Base-by-base conservation (phyloP, 805 yeast genomes). In the Candida chilensis region DNA sequence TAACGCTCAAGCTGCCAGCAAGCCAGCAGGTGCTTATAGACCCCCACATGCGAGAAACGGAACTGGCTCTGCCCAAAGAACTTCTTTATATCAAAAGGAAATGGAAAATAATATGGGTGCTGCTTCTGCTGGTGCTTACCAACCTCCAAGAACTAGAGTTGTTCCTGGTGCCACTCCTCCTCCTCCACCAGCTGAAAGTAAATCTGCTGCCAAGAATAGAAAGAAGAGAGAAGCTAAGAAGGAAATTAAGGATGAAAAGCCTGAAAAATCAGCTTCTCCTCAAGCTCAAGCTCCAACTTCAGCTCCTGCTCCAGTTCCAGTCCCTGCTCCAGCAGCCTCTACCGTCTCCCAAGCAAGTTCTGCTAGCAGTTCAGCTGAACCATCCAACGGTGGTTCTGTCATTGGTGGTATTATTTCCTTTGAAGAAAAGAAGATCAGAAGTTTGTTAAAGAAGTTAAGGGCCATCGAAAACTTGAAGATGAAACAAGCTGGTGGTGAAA, bases 391-490 rank as follows among this genome's bases (percentile, higher is more conserved):
- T 16, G 66, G 70, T 9, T 44, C 62, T 28, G 72, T 74, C 22
- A 63, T 67, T 35, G 82, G 82, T 16, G 84, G 81, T 26, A 74
- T 74, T 16, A 64, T 64, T 21, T 73, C 84, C 8, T 67, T 84
- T 24, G 96, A 90, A 56, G 97, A 90, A 45, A 92, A 88, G 68
- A 87, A 88, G 58, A 78, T 86, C 39, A 74, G 98, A 52, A 77
- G 92, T 19, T 67, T 92, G 52, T 69, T 88, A 56, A 92, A 92
- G 64, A 92, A 92, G 59, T 70, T 90, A 39, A 73, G 97, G 48
- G 96, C 98, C n/a, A 92, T 92, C 44, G 95, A 88, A 54, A 77
- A 76, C 32, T 70, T 92, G 47, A 88, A 88, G 57, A 72, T 73
- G 65, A 84, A 90, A 52, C 87, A 84, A 58, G 82, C 80, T 6